Evolutionary conservation across 805 yeast genomes (phyloP), one percentile per base, ranked within the genome.

Genomic region (Wickerhamomyces canadensis): DNA sequence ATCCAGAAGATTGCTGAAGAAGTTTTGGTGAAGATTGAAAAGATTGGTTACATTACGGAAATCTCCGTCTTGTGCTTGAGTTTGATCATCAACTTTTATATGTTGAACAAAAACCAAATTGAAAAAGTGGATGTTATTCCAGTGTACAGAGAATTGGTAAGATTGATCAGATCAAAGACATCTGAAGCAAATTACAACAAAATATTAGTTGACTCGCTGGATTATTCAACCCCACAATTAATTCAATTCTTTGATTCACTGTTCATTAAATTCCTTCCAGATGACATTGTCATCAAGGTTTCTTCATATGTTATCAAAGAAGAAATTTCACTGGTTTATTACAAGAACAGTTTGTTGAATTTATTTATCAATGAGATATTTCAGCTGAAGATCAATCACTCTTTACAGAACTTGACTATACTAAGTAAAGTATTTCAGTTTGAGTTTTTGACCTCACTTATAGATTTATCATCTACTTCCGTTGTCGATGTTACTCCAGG

Each of bases 261-360:
- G 15, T 2, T 48, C 1, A 3, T 4, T 4, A 46, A 46, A 34
- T 48, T 50, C 31, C 27, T 50, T n/a, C 24, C 27, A 3, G 27
- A 40, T 7, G 32, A 48, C 21, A 26, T 48, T 13, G 15, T n/a
- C 1, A 27, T 48, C 13, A 23, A 27, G 2, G 15, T 26, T 1
- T 19, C 31, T 11, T 21, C 40, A 10, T 44, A 39, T 18, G 17
- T 35, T 18, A 44, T 50, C 14, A 21, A 27, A 19, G 44, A 48
- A 7, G 54, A 50, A 23, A 41, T 42, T 8, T 35, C 51, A 4
- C 22, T 50, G 34, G 50, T 49, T 1, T 50, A 50, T 36, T 47
- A 33, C 39, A 50, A 50, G 40, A 50, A 50, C 27, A 40, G 49
- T 2, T 34, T 50, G 9, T 25, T 50, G 33, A 48, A 50, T 36